Base-by-base conservation (phyloP, 2,329 filamentous ascomycete genomes). In the Xenosphaeropsis pyriputrescens region DNA sequence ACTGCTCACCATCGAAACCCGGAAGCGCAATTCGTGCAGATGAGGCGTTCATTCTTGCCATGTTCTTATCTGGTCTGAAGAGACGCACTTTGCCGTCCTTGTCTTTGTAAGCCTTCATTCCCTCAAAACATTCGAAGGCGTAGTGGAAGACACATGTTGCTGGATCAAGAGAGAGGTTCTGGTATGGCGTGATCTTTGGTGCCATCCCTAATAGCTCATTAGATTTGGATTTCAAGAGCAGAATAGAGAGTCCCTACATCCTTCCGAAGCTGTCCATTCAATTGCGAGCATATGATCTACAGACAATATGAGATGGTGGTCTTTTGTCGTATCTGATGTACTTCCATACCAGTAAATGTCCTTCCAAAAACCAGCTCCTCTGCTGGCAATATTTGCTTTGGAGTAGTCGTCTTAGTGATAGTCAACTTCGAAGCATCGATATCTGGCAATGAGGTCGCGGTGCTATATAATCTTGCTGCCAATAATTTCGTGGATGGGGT, bases 101-200 rank as follows among this genome's bases (percentile, higher is more conserved):
- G 64, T 93, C 85, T 62, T 89, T 93, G 72, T 98, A 98, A 42
- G 91, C 91, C 68, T 98, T 98, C 86, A 96, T 94, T 50, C 91
- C 91, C 67, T 98, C 91, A 62, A 98, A 98, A 59, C 83, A 91
- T 61, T 93, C 85, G 56, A 96, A 96, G 35, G 85, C 91, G 62
- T 98, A 98, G 72, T 98, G 91, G 64, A 98, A 89, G 45, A 96
- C 91, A 64, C 88, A 96, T 26, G 85, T 91, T 32, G 91, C 85
- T 18, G 91, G 91, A 60, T 96, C 91, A 51, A 98, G 80, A 34
- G 84, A 89, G 50, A 98, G 83, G 64, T 95, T 95, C 63, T 95
- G 86, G 68, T 96, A 96, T 15, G 91, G 91, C 14, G 74, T 78
- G 56, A 98, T 96, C 47, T 75, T 70, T 41, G 89, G 85, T 12